Conservation (phyloP, 2,329 filamentous ascomycete genomes). For the Lachnellula arida region DNA sequence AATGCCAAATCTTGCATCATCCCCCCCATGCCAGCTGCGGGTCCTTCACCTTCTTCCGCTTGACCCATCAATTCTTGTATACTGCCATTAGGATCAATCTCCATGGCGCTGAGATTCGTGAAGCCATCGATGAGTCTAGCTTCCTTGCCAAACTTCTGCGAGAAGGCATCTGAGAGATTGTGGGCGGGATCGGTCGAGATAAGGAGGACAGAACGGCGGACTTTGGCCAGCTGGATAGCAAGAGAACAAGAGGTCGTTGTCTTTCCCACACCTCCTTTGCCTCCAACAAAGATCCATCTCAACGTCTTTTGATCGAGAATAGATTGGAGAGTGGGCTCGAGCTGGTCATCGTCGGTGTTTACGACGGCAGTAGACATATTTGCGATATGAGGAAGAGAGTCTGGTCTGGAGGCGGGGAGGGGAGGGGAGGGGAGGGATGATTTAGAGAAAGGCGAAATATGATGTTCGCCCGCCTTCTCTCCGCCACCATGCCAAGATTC, state of each 20-base stretch:
- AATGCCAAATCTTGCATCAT: constrained; percentile 99
- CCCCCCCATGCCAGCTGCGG: constrained; percentile 72
- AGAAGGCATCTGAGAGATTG: constrained; percentile 96
- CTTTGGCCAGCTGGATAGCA: constrained; percentile 93
- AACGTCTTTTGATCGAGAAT: constrained; percentile 93
- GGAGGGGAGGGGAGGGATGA: too few relatives aligned
- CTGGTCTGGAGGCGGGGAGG: neutral
- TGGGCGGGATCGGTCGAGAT: constrained; percentile 98
- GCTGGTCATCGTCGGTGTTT: constrained; percentile 63
- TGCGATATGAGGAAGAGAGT: neutral
- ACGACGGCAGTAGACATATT: constrained; percentile 42
- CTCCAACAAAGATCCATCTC: constrained; percentile 98
- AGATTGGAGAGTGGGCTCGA: constrained; percentile 90
- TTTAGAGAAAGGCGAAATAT: neutral
- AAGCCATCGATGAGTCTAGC: constrained; percentile 89
- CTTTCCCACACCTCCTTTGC: constrained; percentile 97
- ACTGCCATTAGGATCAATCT: constrained; percentile 96
- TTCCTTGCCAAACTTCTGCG: constrained; percentile 99
- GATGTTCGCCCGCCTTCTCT: neutral
- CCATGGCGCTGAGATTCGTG: constrained; percentile 93
- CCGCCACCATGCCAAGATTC: too few relatives aligned
- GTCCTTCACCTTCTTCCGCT: constrained; percentile 68
- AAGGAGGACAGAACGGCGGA: constrained; percentile 90
- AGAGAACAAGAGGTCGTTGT: constrained; percentile 99
- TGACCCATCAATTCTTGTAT: constrained; percentile 88